Conservation (phyloP, 2,329 filamentous ascomycete species). For the Beauveria sp. region DNA sequence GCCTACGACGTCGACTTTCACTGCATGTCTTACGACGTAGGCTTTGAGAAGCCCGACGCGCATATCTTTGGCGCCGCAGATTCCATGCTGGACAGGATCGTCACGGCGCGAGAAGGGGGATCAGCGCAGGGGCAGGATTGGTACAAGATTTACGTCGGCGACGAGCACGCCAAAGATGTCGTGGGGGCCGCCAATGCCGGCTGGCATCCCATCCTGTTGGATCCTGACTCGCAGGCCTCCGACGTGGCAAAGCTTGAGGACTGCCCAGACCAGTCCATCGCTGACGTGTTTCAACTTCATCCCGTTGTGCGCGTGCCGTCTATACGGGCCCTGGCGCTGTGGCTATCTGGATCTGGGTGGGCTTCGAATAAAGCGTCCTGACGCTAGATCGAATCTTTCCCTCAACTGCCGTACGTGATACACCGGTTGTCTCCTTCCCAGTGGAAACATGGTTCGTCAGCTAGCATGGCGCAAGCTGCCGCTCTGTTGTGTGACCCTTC, state of each 20-base stretch:
- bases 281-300: slow-evolving; percentile 11
- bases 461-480: background rate
- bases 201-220: slow-evolving; percentile 19
- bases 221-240: slow-evolving; percentile 8
- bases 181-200: slow-evolving; percentile 31
- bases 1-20: slow-evolving; percentile 43
- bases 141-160: slow-evolving; percentile 46
- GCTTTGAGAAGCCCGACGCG: slow-evolving; percentile 49
- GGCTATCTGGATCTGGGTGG: background rate
- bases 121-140: slow-evolving; percentile 16
- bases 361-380: background rate
- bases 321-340: slow-evolving; percentile 10
- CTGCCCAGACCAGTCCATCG: slow-evolving; percentile 1
- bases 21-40: slow-evolving; percentile 56
- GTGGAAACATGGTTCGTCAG: background rate
- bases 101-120: slow-evolving; percentile 17
- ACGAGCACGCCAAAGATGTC: slow-evolving; percentile 44
- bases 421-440: background rate
- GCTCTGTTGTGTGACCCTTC: background rate
- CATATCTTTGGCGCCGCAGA: slow-evolving; percentile 50
- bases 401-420: background rate
- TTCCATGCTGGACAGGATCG: slow-evolving; percentile 28
- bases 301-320: slow-evolving; percentile 14
- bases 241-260: slow-evolving; percentile 10
- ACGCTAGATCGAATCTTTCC: background rate